Conservation (phyloP, 2,329 filamentous ascomycete species). For the Laburnicola sp. region DNA sequence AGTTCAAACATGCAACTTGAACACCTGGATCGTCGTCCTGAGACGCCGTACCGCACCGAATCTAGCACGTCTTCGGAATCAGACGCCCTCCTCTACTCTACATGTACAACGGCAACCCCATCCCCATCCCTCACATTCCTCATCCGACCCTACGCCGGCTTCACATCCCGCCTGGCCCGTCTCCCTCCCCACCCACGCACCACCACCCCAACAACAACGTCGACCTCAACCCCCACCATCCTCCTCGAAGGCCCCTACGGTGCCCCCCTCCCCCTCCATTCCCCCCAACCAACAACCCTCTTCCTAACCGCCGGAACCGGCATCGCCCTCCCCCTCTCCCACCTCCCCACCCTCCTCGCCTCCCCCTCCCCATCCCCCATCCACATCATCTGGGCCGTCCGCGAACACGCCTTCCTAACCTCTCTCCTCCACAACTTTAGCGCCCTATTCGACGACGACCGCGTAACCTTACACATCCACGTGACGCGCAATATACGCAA, state of each 20-base stretch:
- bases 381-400: constrained; percentile 41
- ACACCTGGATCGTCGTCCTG: constrained; percentile 4
- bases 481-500: constrained; percentile 30
- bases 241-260: constrained; percentile 58
- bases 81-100: constrained; percentile 32
- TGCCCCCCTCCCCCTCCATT: constrained; percentile 45
- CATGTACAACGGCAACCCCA: neutral
- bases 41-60: constrained; percentile 2
- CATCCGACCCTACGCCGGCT: constrained; percentile 56
- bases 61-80: constrained; percentile 28
- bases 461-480: constrained; percentile 32
- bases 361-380: constrained; percentile 22
- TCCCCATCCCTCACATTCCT: constrained; percentile 48
- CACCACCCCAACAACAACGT: constrained; percentile 17
- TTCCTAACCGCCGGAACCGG: constrained; percentile 45
- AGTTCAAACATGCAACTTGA: neutral
- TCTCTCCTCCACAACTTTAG: constrained; percentile 30
- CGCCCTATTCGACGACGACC: constrained; percentile 24
- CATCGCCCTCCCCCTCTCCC: constrained; percentile 38
- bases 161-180: constrained; percentile 52
- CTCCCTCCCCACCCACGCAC: constrained; percentile 39
- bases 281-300: constrained; percentile 43
- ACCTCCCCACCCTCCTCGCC: constrained; percentile 26
- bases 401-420: constrained; percentile 34
- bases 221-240: constrained; percentile 39